Evolutionary conservation across 805 yeast species (phyloP).

Genomic region (Kregervanrija pseudodelftensis): DNA sequence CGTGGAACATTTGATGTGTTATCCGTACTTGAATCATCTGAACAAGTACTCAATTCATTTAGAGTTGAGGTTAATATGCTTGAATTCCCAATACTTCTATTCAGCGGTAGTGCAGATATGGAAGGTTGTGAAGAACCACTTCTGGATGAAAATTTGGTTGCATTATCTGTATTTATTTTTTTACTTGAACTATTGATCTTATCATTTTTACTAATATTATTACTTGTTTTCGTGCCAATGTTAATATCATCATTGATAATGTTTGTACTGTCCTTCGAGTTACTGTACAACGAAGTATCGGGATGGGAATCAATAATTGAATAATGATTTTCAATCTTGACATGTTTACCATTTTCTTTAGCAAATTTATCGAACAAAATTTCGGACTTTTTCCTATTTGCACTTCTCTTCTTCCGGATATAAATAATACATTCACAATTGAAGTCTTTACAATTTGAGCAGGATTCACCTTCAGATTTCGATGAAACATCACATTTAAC

Average conservation of each 20-base stretch:
- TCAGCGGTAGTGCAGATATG: no score
- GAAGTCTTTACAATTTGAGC: slow-evolving; percentile 63
- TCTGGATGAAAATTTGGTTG: not conserved
- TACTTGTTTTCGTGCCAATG: not conserved
- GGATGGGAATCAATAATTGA: no score
- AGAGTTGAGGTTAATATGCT: slow-evolving; percentile 5
- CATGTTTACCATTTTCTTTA: not conserved
- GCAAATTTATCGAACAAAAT: not conserved
- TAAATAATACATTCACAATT: slow-evolving; percentile 53
- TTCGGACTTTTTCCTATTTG: slow-evolving; percentile 9
- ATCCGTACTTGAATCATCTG: not conserved
- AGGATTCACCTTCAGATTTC: slow-evolving; percentile 40
- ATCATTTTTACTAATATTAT: not conserved
- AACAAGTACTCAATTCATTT: slow-evolving; percentile 1
- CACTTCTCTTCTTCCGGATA: slow-evolving; percentile 38
- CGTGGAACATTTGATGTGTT: not conserved
- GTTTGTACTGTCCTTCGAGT: not conserved
- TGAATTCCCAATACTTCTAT: not conserved
- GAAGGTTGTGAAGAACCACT: no score
- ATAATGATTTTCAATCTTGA: no score
- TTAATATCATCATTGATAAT: not conserved
- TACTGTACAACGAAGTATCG: not conserved
- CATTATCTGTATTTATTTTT: not conserved
- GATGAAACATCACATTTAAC: slow-evolving; percentile 61
- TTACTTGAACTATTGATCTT: not conserved